These are phyloP conservation scores for Yueomyces sinensis DNA, from an alignment of 805 yeast species.

Conservation along the genomic window DNA sequence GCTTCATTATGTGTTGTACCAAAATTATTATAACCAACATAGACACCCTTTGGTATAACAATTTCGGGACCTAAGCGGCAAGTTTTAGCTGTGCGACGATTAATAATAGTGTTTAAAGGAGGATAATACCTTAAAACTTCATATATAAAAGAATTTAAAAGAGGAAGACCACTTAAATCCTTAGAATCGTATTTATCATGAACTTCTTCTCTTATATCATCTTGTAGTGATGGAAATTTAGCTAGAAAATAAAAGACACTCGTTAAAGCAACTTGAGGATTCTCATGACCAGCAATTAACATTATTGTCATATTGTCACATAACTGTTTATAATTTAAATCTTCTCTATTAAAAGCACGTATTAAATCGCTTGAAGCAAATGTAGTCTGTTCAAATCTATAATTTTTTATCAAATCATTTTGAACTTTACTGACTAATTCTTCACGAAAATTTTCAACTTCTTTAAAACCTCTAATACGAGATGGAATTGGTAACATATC, in stretches of 20 bases:
- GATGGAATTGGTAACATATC: conserved; percentile 38
- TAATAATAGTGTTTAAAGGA: conserved; percentile 44
- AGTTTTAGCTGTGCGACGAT: conserved; percentile 30
- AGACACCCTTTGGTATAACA: conserved; percentile 34
- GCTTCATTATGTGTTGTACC: conserved; percentile 34
- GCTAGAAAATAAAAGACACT: conserved; percentile 35
- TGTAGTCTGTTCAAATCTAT: conserved; percentile 21
- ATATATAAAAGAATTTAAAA: conserved; percentile 44
- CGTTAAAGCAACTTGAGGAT: conserved; percentile 40
- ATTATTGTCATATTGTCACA: conserved; percentile 41
- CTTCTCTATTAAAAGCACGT: conserved; percentile 26
- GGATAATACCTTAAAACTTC: conserved; percentile 46
- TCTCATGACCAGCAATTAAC: conserved; percentile 52
- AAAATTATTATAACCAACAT: conserved; percentile 43
- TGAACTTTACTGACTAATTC: conserved; percentile 26
- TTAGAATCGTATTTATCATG: conserved; percentile 15
- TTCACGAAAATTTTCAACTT: conserved; percentile 30
- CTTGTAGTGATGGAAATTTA: conserved; percentile 33
- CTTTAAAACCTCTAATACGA: conserved; percentile 30
- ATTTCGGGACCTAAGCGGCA: conserved; percentile 30
- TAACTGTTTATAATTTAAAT: conserved; percentile 33
- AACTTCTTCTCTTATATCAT: conserved; percentile 35
- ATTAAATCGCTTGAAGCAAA: conserved; percentile 31
- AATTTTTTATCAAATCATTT: conserved; percentile 18
- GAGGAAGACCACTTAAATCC: conserved; percentile 40